These are phyloP conservation scores for Yamadazyma phyllophila DNA, from an alignment of 805 yeast species.

Conservation along the genomic window DNA sequence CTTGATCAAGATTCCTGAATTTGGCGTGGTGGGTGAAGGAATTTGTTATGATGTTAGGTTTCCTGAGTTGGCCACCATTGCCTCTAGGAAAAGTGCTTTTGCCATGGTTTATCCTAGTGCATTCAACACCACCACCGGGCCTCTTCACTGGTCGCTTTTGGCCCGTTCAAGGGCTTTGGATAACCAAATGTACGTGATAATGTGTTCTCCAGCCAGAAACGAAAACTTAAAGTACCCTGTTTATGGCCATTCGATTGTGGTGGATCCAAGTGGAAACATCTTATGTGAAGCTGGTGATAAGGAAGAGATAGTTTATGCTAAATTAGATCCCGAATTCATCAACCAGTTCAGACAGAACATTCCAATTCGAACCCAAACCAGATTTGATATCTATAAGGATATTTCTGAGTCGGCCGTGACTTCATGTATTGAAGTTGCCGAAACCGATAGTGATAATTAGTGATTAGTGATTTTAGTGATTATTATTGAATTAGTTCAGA, in stretches of 20 bases:
- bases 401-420: slow-evolving; percentile 14
- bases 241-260: slow-evolving; percentile 65
- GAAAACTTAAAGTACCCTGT: slow-evolving; percentile 56
- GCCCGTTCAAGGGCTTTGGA: slow-evolving; percentile 68
- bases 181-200: slow-evolving; percentile 61
- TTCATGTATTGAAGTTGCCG: slow-evolving; percentile 9
- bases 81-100: slow-evolving; percentile 58
- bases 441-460: slow-evolving; percentile 7
- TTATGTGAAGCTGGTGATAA: slow-evolving; percentile 73
- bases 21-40: slow-evolving; percentile 69
- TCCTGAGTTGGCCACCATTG: slow-evolving; percentile 64
- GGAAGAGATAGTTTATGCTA: slow-evolving; percentile 75
- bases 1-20: slow-evolving; percentile 54
- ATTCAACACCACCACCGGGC: slow-evolving; percentile 73
- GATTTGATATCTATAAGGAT: slow-evolving; percentile 64
- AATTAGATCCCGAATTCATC: slow-evolving; percentile 60
- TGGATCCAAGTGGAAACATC: slow-evolving; percentile 59
- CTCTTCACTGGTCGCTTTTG: slow-evolving; percentile 68
- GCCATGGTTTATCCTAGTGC: slow-evolving; percentile 76
- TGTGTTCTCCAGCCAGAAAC: slow-evolving; percentile 83
- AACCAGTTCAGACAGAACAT: slow-evolving; percentile 59
- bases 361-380: slow-evolving; percentile 67
- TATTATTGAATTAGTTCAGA: not conserved
- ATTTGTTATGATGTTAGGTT: slow-evolving; percentile 73
- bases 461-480: not conserved